phyloP scores from a whole-genome alignment of 2,329 filamentous ascomycete species.

The Phaeoacremonium minimum region DNA sequence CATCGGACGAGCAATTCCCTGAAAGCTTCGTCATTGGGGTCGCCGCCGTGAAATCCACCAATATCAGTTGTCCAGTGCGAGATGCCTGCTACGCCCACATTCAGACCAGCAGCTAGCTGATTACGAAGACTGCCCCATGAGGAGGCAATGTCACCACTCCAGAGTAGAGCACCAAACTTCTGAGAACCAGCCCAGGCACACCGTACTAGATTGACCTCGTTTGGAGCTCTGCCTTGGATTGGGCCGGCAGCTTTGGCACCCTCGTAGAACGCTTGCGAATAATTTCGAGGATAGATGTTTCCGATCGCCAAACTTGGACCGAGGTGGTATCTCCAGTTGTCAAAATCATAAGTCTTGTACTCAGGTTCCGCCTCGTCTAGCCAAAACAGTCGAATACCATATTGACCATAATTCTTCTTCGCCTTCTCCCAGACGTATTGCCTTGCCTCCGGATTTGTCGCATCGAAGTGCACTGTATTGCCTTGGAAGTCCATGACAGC shows the following conservation, averaged over 20 bases:
- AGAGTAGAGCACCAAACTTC: slow-evolving; percentile 60
- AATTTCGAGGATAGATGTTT: slow-evolving; percentile 56
- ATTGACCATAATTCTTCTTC: slow-evolving; percentile 56
- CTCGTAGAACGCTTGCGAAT: slow-evolving; percentile 56
- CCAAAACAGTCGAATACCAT: slow-evolving; percentile 63
- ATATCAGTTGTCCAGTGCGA: slow-evolving; percentile 71
- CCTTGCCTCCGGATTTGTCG: slow-evolving; percentile 57
- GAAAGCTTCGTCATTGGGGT: slow-evolving; percentile 50
- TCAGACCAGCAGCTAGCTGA: slow-evolving; percentile 59
- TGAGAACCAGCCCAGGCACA: slow-evolving; percentile 53
- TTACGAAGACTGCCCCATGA: slow-evolving; percentile 56
- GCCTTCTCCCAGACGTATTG: slow-evolving; percentile 55
- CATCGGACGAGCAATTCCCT: slow-evolving; percentile 61
- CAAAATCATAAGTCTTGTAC: slow-evolving; percentile 61
- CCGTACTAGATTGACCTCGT: slow-evolving; percentile 51
- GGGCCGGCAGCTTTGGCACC: slow-evolving; percentile 41
- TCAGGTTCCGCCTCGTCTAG: slow-evolving; percentile 67
- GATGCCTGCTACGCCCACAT: slow-evolving; percentile 61
- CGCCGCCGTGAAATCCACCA: slow-evolving; percentile 64
- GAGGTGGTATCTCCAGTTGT: slow-evolving; percentile 57
- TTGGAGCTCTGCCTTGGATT: slow-evolving; percentile 14
- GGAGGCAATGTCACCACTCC: slow-evolving; percentile 63
- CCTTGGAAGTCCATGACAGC: slow-evolving; percentile 56
- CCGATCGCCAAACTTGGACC: slow-evolving; percentile 48
- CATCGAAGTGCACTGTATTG: slow-evolving; percentile 57